phyloP scores from a whole-genome alignment of 768 basidiomycete species.

The Mycena leptocephala region DNA sequence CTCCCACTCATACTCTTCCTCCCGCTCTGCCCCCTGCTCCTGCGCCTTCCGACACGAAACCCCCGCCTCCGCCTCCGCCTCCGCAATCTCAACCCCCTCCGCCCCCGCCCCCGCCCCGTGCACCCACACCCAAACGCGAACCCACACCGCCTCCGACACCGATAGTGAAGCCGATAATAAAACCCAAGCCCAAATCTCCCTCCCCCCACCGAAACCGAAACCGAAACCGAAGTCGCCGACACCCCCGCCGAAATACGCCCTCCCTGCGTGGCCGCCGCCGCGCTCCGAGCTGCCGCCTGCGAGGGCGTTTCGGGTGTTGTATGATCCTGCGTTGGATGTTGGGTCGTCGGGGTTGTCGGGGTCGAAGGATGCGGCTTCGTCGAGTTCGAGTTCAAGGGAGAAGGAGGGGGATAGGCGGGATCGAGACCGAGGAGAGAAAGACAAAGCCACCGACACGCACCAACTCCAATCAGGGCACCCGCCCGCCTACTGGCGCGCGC shows the following conservation, averaged over 20 bases:
- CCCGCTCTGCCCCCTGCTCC: too few relatives aligned
- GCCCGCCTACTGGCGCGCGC: constrained; percentile 51
- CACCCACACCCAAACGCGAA: constrained; percentile 45
- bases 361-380: constrained; percentile 28
- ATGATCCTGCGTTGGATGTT: constrained; percentile 72
- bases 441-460: background rate
- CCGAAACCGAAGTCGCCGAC: background rate
- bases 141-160: constrained; percentile 44
- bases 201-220: background rate
- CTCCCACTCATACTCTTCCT: too few relatives aligned
- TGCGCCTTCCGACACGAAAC: too few relatives aligned
- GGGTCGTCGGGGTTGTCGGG: too few relatives aligned
- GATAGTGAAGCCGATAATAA: too few relatives aligned
- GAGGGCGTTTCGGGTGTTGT: constrained; percentile 74
- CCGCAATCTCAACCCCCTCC: constrained; percentile 30
- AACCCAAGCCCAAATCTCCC: constrained; percentile 19
- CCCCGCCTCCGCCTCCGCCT: constrained; percentile 23
- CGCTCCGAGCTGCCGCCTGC: constrained; percentile 62
- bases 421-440: constrained; percentile 2
- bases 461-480: constrained; percentile 26
- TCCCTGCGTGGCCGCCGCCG: constrained; percentile 75
- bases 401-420: constrained; percentile 40
- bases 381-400: too few relatives aligned
- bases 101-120: constrained; percentile 32
- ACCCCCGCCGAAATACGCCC: constrained; percentile 16